Evolutionary conservation across 495 filamentous ascomycete species (phyloP), one percentile per base, ranked within the genome.

Genomic region (Penicillium dipodomyicola): DNA sequence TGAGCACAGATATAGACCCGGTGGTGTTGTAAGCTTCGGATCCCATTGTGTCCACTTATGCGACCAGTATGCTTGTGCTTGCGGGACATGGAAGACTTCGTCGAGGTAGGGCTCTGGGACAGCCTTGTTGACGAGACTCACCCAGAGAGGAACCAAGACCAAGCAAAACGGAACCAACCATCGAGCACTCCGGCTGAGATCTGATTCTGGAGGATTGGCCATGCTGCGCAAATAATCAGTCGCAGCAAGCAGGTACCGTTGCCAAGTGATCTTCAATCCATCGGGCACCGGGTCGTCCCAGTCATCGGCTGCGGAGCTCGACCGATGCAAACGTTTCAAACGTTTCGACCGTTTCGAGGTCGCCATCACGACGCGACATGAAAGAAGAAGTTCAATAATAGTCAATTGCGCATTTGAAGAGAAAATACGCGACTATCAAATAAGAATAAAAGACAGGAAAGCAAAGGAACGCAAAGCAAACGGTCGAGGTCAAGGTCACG

Each of bases 11-110:
- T 80, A 96, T 76, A 97, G 78, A 19, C 92, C 95, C 7, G 94
- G 91, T 2, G 94, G 94, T 2, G 94, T 98, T 9, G 94, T 98
- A 59, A 98, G 91, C 66, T 97, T 97, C 14, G 91, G 88, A 71
- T 98, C 92, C 95, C 95, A 98, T 17, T 86, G 73, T 30, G 69
- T 67, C 74, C 86, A 97, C 27, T 82, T 78, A 17, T 88, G 85
- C 19, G 78, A 61, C 72, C 92, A 96, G 69, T 97, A 98, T 9
- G 80, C 80, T 52, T 95, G 88, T 0, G 92, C 92, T 72, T 98
- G 94, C 3, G 91, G 87, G 48, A 97, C 85, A 64, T 98, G 94
- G 71, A 98, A 98, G 23, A 92, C 85, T 73, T 98, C 94, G 65
- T 98, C 94, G 14, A 96, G 79, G 68, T 97, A 97, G 10, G 92